Conservation (phyloP, 768 basidiomycete species). For the Melanogaster broomeanus region DNA sequence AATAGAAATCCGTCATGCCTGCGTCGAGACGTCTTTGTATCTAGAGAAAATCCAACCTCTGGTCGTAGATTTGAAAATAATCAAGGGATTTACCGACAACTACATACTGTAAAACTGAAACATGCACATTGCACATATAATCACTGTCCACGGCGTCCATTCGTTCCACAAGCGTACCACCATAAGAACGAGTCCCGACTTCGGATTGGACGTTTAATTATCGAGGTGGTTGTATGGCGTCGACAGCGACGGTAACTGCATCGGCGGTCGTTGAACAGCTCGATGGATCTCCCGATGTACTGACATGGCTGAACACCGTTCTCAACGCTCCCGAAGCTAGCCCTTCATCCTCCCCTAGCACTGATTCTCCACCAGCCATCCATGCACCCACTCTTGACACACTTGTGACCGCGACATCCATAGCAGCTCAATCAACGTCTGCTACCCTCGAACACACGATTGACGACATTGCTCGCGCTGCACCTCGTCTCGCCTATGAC, state of each 20-base stretch:
- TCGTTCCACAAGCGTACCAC: no score
- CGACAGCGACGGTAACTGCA: conserved; percentile 26
- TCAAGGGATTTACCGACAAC: no score
- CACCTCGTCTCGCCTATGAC: conserved; percentile 92
- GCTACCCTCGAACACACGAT: conserved; percentile 84
- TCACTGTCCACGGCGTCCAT: no score
- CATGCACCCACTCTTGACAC: conserved; percentile 77
- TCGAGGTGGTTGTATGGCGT: conserved; percentile 18
- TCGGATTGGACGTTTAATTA: neutral
- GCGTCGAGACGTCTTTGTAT: no score
- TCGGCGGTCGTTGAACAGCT: conserved; percentile 54
- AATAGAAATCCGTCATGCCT: no score
- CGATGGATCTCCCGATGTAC: conserved; percentile 59
- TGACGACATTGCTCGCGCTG: conserved; percentile 87
- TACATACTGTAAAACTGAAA: no score
- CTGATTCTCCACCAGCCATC: conserved; percentile 29
- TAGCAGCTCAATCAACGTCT: conserved; percentile 88
- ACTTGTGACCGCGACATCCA: conserved; percentile 77
- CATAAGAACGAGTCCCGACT: no score
- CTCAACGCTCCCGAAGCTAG: conserved; percentile 43
- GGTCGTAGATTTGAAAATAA: no score
- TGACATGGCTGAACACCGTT: conserved; percentile 73
- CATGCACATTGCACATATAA: no score
- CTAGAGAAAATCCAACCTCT: no score
- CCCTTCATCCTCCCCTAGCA: conserved; percentile 30